Percentiles rank a stretch among this genome's conserved stretches.
Conservation (phyloP, 2,329 filamentous ascomycete genomes). For the Penicillium frequentans region DNA sequence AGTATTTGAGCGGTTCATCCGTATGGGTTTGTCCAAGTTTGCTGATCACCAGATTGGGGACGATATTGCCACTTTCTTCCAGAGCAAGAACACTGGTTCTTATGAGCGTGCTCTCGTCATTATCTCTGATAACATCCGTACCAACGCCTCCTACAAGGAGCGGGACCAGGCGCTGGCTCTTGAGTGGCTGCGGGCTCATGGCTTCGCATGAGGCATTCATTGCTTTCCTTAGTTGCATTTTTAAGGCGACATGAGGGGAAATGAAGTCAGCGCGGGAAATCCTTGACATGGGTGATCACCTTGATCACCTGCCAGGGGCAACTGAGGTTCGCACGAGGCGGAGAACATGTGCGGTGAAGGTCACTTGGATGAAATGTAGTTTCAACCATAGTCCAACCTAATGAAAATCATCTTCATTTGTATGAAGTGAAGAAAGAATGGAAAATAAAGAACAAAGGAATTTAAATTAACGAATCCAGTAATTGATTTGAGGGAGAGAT, state of each 20-base stretch:
- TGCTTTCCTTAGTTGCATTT: neutral
- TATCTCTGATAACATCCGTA: conserved; percentile 80
- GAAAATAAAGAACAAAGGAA: neutral
- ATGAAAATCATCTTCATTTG: neutral
- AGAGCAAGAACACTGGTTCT: conserved; percentile 76
- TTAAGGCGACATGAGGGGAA: neutral
- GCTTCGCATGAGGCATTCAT: conserved; percentile 49
- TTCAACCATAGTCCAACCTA: neutral
- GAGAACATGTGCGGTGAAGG: conserved; percentile 1
- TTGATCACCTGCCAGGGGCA: conserved; percentile 11
- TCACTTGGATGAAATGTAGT: neutral
- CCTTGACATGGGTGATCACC: neutral
- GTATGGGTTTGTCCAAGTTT: conserved; percentile 75
- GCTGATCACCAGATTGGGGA: conserved; percentile 66
- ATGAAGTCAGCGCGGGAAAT: neutral
- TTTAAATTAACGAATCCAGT: neutral
- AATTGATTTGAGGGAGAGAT: neutral
- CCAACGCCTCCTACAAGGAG: conserved; percentile 77
- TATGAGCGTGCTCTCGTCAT: conserved; percentile 86
- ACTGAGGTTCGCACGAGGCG: conserved; percentile 11
- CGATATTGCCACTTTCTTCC: conserved; percentile 84
- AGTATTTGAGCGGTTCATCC: conserved; percentile 84
- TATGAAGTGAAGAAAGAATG: neutral
- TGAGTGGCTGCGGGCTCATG: conserved; percentile 72
- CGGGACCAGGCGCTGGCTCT: conserved; percentile 71